Base-by-base conservation (phyloP, 164 flowering plant species). In the Umbilicus rupestris region DNA sequence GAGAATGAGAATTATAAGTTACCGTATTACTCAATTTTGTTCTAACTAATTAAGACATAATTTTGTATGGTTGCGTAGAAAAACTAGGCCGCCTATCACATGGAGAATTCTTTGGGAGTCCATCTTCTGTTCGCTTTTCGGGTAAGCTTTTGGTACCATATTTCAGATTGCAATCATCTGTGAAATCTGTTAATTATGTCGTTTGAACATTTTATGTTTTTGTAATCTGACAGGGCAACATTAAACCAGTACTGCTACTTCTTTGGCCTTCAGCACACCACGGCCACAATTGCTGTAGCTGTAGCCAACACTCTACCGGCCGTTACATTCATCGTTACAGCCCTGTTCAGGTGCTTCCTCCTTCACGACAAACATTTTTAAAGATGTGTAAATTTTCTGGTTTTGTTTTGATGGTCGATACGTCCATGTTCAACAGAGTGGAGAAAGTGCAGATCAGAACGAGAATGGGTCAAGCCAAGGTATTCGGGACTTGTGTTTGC, bases 401-500 rank as follows among this genome's bases (percentile, higher is more conserved):
- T 7, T 55, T 55, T 55, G 12, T 11, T 17, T 55, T 55, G 60
- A 26, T 28, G 60, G 60, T 52, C 24, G 29, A 52, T 55, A 30
- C 14, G 28, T 17, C 5, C 19, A 17, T 19, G 70, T 57, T 42
- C 59, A 42, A 67, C 66, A 92, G 98, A 50, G 78, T 84, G 78
- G 96, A 90, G 73, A 76, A 73, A 3, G 72, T 84, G 22, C 78
- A 82, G 33, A 67, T 89, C 7, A 82, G 67, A 82, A 83, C 57
- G 26, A 69, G n/a, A 44, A 28, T 78, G 37, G 96, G 90, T 59
- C 81, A 79, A 63, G 96, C 93, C 0, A 92, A 92, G 77, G 76
- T 90, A n/a, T 0, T 76, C 14, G 97, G 97, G 15, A 92, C 98
- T 20, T n/a, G 77, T 20, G 29, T 87, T 3, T 87, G 95, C 58